phyloP scores from a whole-genome alignment of 2,329 filamentous ascomycete species.

The Fusarium praegraminearum region DNA sequence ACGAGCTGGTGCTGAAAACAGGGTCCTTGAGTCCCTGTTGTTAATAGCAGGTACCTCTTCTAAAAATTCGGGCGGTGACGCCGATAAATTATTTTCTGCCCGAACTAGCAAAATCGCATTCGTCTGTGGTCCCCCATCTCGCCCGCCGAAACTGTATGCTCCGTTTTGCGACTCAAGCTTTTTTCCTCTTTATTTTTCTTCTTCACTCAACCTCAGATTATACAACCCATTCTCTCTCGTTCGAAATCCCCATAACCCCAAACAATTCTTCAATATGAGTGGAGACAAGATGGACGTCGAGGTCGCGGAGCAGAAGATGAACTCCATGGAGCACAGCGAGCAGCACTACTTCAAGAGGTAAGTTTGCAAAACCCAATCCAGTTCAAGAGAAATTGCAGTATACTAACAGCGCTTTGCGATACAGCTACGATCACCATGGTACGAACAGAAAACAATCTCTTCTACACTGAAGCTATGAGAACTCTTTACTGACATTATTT shows the following conservation, averaged over 20 bases:
- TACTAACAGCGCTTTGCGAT: conserved; percentile 53
- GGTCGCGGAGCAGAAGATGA: conserved; percentile 71
- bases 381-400: conserved; percentile 13
- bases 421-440: conserved; percentile 98
- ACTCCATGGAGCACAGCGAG: conserved; percentile 89
- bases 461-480: conserved; percentile 46
- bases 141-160: conserved; percentile 24
- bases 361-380: conserved; percentile 35
- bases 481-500: conserved; percentile 43
- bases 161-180: conserved; percentile 37
- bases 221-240: not conserved
- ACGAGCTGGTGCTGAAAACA: conserved; percentile 33
- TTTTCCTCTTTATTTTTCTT: conserved; percentile 12
- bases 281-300: conserved; percentile 70
- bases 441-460: conserved; percentile 49
- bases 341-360: conserved; percentile 99
- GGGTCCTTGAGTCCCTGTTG: conserved; percentile 26
- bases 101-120: conserved; percentile 47
- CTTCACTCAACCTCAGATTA: conserved; percentile 12
- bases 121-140: conserved; percentile 33
- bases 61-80: conserved; percentile 46
- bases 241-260: conserved; percentile 6
- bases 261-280: conserved; percentile 55
- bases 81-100: conserved; percentile 51
- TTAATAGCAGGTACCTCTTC: conserved; percentile 1